Evolutionary conservation across 2,329 filamentous ascomycete genomes (phyloP).

Genomic region (Tolypocladium guangdongense): DNA sequence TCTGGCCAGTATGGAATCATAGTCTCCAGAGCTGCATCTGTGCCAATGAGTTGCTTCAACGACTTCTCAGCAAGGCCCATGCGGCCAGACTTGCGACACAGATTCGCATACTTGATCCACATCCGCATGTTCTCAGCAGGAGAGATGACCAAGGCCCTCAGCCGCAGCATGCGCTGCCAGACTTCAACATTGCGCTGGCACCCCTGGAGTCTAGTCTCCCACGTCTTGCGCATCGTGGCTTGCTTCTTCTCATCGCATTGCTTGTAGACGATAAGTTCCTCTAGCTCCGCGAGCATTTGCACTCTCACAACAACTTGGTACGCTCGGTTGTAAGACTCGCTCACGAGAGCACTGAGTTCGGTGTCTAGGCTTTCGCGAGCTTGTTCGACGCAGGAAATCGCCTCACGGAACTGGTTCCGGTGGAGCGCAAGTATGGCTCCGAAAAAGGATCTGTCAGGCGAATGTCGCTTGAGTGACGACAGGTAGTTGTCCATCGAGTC

Average conservation of each 20-base stretch:
- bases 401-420: slow-evolving; percentile 89
- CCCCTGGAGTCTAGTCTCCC: slow-evolving; percentile 89
- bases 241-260: slow-evolving; percentile 84
- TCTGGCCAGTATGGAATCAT: slow-evolving; percentile 51
- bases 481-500: slow-evolving; percentile 97
- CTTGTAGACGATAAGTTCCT: slow-evolving; percentile 97
- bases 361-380: slow-evolving; percentile 90
- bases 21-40: slow-evolving; percentile 49
- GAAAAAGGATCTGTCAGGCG: slow-evolving; percentile 94
- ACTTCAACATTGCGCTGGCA: slow-evolving; percentile 97
- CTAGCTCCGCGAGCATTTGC: slow-evolving; percentile 96
- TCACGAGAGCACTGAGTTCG: slow-evolving; percentile 90
- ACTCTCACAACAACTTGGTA: slow-evolving; percentile 97
- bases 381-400: slow-evolving; percentile 78
- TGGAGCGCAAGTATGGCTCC: slow-evolving; percentile 92
- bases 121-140: slow-evolving; percentile 94
- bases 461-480: slow-evolving; percentile 85
- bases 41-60: slow-evolving; percentile 77
- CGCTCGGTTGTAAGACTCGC: slow-evolving; percentile 94
- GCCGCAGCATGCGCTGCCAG: slow-evolving; percentile 96
- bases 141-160: slow-evolving; percentile 82
- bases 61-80: slow-evolving; percentile 94
- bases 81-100: slow-evolving; percentile 91
- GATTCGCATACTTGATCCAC: slow-evolving; percentile 99
- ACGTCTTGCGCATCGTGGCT: slow-evolving; percentile 82